Conservation (phyloP, 495 filamentous ascomycete species). For the Clavariopsis aquatica region DNA sequence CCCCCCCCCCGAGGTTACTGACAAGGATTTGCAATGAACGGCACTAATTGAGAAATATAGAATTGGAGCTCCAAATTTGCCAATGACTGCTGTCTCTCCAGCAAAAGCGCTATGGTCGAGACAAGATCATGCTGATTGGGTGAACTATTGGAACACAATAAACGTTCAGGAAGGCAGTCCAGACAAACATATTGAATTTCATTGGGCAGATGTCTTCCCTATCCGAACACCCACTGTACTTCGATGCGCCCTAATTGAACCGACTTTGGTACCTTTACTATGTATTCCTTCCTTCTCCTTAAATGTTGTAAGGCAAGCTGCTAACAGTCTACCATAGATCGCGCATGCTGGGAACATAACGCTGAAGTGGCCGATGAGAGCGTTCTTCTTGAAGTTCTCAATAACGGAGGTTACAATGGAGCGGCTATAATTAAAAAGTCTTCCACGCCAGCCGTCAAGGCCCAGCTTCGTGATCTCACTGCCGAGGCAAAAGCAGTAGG, state of each 20-base stretch:
- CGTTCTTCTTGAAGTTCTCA: conserved; percentile 17
- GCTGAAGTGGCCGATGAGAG: conserved; percentile 19
- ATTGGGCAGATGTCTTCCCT: conserved; percentile 35
- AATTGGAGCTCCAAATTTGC: conserved; percentile 34
- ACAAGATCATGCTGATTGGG: conserved; percentile 33
- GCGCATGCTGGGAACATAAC: conserved; percentile 34
- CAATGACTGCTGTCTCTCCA: conserved; percentile 25
- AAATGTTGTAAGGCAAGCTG: not conserved
- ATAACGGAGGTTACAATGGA: conserved; percentile 29
- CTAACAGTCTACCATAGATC: conserved; percentile 20
- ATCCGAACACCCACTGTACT: conserved; percentile 32
- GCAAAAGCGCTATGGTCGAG: conserved; percentile 19
- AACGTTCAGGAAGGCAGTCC: conserved; percentile 30
- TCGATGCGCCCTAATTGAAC: conserved; percentile 23
- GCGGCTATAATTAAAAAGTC: conserved; percentile 12
- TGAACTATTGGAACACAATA: conserved; percentile 28
- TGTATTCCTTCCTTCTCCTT: conserved; percentile 11
- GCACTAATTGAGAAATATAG: conserved; percentile 4
- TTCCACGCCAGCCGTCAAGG: conserved; percentile 21
- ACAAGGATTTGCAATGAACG: not conserved
- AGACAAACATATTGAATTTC: conserved; percentile 29
- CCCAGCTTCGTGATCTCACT: conserved; percentile 23
- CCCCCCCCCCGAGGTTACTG: not conserved
- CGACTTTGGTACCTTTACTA: conserved; percentile 1
- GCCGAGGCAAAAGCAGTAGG: conserved; percentile 32